phyloP scores from a whole-genome alignment of 2,329 filamentous ascomycete species.

The Dothiorella sarmentorum region DNA sequence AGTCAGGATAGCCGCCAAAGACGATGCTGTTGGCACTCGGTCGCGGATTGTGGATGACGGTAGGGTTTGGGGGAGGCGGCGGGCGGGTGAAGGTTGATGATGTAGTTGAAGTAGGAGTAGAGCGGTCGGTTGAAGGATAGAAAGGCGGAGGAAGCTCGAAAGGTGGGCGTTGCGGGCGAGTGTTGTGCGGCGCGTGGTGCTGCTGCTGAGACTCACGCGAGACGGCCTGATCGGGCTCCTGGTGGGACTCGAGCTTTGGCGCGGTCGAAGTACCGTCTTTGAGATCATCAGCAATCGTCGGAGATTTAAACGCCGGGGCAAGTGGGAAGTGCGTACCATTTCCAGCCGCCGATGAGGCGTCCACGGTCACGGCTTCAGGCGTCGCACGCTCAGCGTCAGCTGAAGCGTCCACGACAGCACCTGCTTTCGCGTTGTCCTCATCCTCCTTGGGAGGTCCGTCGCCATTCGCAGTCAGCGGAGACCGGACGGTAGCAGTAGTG shows the following conservation, averaged over 20 bases:
- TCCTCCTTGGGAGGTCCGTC: neutral
- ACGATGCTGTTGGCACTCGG: slow-evolving; percentile 30
- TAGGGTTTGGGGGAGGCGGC: slow-evolving; percentile 12
- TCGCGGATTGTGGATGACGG: slow-evolving; percentile 16
- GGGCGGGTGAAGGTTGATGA: slow-evolving; percentile 20
- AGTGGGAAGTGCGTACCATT: neutral
- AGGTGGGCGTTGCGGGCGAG: slow-evolving; percentile 23
- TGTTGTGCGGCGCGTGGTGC: slow-evolving; percentile 27
- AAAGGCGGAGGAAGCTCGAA: slow-evolving; percentile 36
- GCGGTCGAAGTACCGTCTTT: neutral
- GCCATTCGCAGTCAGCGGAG: neutral
- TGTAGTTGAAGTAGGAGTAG: slow-evolving; percentile 25
- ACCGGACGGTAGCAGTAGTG: neutral
- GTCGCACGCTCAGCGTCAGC: neutral
- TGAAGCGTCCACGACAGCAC: neutral
- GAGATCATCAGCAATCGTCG: neutral
- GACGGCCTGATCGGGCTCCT: slow-evolving; percentile 38
- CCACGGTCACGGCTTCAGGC: neutral
- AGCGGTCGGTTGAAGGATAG: slow-evolving; percentile 30
- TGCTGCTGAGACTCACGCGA: slow-evolving; percentile 26
- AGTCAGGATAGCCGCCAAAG: slow-evolving; percentile 39
- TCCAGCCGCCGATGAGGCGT: neutral
- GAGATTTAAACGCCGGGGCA: neutral
- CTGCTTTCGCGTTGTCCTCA: neutral
- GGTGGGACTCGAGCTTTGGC: neutral